Evolutionary conservation across 2,329 filamentous ascomycete genomes (phyloP).

Genomic region (Apiospora kogelbergensis): DNA sequence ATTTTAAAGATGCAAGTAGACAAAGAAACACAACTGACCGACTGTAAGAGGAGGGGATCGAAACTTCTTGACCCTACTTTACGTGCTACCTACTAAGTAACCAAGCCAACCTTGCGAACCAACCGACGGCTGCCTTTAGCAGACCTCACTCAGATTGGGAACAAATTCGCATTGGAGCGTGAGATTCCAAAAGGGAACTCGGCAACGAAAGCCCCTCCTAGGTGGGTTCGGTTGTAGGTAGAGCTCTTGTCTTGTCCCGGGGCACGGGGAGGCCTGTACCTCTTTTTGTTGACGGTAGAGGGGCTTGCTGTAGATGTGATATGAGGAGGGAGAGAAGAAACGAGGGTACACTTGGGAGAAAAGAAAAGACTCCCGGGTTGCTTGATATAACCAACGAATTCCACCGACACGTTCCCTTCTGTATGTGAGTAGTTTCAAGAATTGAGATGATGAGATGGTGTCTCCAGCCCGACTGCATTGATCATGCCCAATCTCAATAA

Average conservation of each 20-base stretch:
- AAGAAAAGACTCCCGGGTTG: background rate
- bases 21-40: background rate
- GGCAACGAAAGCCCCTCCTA: background rate
- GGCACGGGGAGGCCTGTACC: background rate
- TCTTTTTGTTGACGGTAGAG: background rate
- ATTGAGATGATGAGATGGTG: background rate
- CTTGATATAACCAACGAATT: no score
- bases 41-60: no score
- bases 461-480: background rate
- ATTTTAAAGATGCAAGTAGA: background rate
- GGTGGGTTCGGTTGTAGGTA: background rate
- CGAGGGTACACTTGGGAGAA: background rate
- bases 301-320: background rate
- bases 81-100: background rate
- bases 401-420: no score
- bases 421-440: background rate
- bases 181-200: background rate
- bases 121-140: background rate
- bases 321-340: background rate
- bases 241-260: background rate
- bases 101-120: background rate
- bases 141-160: background rate
- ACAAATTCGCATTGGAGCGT: background rate
- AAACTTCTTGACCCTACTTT: background rate
- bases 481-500: background rate